These are phyloP conservation scores for Herpetomonas muscarum DNA, from an alignment of 208 protist genomes.

Conservation along the genomic window DNA sequence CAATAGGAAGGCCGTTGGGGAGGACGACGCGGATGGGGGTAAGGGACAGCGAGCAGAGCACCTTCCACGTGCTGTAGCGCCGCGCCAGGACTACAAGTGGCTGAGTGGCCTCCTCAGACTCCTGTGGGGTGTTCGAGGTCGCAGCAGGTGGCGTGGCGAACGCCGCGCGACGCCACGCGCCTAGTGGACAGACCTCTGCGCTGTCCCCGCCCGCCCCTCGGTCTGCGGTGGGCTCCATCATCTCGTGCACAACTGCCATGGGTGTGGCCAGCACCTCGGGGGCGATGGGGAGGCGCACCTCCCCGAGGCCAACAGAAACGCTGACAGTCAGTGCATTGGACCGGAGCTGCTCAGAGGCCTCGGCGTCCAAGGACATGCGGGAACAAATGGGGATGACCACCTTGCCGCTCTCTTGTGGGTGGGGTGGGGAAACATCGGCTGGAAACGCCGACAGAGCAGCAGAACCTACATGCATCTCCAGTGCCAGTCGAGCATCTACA, in stretches of 20 bases:
- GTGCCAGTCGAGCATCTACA: too few relatives aligned
- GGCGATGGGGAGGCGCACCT: slow-evolving; percentile 8
- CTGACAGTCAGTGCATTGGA: neutral
- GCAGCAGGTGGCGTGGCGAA: neutral
- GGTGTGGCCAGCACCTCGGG: neutral
- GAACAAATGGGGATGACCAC: neutral
- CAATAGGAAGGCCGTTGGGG: slow-evolving; percentile 27
- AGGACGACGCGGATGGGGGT: slow-evolving; percentile 45
- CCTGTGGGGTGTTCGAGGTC: neutral
- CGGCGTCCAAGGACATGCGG: neutral
- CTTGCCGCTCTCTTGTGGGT: neutral
- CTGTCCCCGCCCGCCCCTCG: neutral
- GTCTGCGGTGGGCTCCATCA: slow-evolving; percentile 1
- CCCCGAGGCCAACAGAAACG: neutral
- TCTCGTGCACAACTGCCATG: neutral
- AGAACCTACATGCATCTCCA: neutral
- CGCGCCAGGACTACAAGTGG: too few relatives aligned
- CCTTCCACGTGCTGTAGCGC: slow-evolving; percentile 40
- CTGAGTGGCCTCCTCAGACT: neutral
- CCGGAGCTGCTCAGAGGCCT: neutral
- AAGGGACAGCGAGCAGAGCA: slow-evolving; percentile 40
- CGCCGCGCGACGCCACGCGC: too few relatives aligned
- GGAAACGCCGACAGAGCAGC: too few relatives aligned
- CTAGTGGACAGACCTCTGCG: neutral
- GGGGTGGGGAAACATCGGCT: too few relatives aligned